A percentile compares a stretch with the other conserved stretches of the same genome.
Evolutionary conservation across 768 basidiomycete species (phyloP).

Genomic region (Trametes cubensis): DNA sequence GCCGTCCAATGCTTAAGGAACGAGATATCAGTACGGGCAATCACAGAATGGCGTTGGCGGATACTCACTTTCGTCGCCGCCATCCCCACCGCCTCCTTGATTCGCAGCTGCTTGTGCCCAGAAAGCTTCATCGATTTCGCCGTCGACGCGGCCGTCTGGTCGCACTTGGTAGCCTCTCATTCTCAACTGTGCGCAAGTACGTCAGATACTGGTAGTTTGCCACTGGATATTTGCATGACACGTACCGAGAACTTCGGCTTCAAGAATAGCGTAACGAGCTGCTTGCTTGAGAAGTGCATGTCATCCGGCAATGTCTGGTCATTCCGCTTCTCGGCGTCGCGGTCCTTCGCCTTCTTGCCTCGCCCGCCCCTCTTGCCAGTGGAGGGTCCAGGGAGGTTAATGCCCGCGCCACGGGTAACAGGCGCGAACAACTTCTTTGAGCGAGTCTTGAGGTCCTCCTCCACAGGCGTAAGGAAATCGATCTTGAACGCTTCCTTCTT

Average conservation of each 20-base stretch:
- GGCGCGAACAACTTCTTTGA: constrained; percentile 78
- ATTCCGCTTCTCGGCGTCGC: constrained; percentile 63
- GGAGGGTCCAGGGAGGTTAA: constrained; percentile 55
- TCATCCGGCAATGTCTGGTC: constrained; percentile 90
- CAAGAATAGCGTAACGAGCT: constrained; percentile 89
- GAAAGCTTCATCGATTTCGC: constrained; percentile 93
- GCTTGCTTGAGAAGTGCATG: constrained; percentile 93
- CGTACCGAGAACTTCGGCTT: constrained; percentile 94
- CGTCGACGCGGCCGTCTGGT: constrained; percentile 65
- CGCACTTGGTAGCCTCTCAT: constrained; percentile 78
- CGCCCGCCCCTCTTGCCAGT: constrained; percentile 39
- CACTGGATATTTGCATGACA: neutral
- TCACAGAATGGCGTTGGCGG: neutral
- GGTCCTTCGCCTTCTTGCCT: constrained; percentile 52
- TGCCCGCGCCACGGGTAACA: constrained; percentile 68
- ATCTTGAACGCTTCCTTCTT: constrained; percentile 84
- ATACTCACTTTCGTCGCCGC: constrained; percentile 66
- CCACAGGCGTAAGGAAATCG: constrained; percentile 67
- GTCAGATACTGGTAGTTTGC: neutral
- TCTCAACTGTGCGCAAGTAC: constrained; percentile 58
- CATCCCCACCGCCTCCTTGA: constrained; percentile 57
- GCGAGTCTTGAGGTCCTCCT: constrained; percentile 61
- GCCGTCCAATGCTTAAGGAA: constrained; percentile 43
- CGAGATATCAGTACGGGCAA: neutral
- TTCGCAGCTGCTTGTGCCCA: constrained; percentile 96